phyloP scores from a whole-genome alignment of 2,329 filamentous ascomycete genomes.

The Cladosporium phlei region DNA sequence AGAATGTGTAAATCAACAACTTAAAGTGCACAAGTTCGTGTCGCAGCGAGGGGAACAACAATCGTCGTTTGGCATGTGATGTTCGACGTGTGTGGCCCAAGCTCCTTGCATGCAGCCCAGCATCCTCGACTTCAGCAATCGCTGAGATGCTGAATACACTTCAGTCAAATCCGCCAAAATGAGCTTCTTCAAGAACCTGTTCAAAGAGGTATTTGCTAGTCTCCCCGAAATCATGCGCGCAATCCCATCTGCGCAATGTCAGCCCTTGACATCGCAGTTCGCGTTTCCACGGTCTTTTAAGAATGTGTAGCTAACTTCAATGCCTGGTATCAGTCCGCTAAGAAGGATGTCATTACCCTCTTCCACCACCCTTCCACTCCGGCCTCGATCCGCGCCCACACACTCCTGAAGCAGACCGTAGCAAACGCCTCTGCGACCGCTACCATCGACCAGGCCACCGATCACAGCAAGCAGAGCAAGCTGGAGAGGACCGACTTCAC shows the following conservation, averaged over 20 bases:
- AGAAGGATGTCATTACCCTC: conserved; percentile 82
- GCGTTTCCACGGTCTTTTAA: no score
- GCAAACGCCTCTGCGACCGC: conserved; percentile 63
- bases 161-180: conserved; percentile 20
- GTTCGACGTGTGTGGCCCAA: not conserved
- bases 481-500: conserved; percentile 68
- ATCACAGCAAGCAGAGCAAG: conserved; percentile 58
- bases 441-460: conserved; percentile 69
- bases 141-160: not conserved
- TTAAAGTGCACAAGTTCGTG: no score
- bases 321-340: not conserved
- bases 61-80: no score
- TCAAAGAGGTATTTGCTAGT: conserved; percentile 39
- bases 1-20: no score
- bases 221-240: not conserved
- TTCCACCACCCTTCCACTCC: conserved; percentile 80
- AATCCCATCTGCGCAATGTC: not conserved
- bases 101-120: not conserved
- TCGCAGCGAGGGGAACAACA: no score
- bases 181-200: conserved; percentile 44
- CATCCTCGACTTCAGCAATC: not conserved
- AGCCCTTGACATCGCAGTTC: not conserved
- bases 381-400: conserved; percentile 67
- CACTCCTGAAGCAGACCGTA: conserved; percentile 74
- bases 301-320: no score